These are phyloP conservation scores for Fomitopsis betulina DNA, from an alignment of 1,284 basidiomycete species.

Conservation along the genomic window DNA sequence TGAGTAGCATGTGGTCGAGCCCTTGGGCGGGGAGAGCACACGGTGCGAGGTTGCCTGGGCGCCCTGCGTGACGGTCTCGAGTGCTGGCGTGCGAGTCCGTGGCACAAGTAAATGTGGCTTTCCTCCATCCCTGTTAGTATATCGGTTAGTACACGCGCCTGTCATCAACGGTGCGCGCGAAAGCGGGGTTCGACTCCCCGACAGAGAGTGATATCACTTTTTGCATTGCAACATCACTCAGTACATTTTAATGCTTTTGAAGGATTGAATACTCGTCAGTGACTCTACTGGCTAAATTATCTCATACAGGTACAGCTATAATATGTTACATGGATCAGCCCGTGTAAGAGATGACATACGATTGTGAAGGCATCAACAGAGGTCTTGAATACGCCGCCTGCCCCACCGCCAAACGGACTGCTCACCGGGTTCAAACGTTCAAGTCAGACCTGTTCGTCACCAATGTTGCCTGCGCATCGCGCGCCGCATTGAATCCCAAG, in stretches of 20 bases:
- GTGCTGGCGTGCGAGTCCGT: slow-evolving; percentile 32
- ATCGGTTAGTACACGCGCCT: slow-evolving; percentile 42
- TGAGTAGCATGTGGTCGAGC: slow-evolving; percentile 59
- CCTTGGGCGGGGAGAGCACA: slow-evolving; percentile 55
- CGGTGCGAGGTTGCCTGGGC: slow-evolving; percentile 68
- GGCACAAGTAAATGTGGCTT: no score
- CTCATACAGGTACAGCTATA: neutral
- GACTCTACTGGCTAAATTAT: no score
- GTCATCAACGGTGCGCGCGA: slow-evolving; percentile 34
- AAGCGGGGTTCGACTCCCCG: slow-evolving; percentile 42
- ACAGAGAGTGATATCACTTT: neutral
- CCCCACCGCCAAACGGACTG: slow-evolving; percentile 17
- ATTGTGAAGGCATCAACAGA: neutral
- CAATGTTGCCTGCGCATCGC: slow-evolving; percentile 2
- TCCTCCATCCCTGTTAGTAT: slow-evolving; percentile 39
- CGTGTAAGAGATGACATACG: neutral
- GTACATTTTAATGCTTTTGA: no score
- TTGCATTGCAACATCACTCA: neutral
- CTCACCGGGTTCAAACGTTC: slow-evolving; percentile 27
- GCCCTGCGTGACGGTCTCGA: slow-evolving; percentile 63
- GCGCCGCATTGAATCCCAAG: slow-evolving; percentile 6
- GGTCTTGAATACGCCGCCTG: slow-evolving; percentile 3
- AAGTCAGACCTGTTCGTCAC: slow-evolving; percentile 22
- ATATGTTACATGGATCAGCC: neutral
- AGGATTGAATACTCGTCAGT: neutral